Conservation (phyloP, 345 rosid genomes). For the Gynandropsis gynandra region DNA sequence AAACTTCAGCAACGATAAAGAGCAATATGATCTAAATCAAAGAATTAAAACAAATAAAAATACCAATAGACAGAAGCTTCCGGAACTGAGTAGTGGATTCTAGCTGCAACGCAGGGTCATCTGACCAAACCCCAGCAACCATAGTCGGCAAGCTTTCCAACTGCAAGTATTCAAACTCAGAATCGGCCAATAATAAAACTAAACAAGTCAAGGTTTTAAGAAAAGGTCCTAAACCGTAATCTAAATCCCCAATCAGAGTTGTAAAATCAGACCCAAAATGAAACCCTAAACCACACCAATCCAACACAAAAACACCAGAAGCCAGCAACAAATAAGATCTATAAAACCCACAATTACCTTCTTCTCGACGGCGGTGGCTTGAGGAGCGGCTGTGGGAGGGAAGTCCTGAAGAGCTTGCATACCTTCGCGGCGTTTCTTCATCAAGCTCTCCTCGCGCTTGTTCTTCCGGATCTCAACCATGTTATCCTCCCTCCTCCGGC, state of each 20-base stretch:
- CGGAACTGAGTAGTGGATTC: constrained; percentile 40
- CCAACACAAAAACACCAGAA: neutral
- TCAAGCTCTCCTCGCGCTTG: constrained; percentile 23
- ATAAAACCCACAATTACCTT: neutral
- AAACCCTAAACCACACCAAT: neutral
- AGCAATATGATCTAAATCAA: neutral
- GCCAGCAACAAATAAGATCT: neutral
- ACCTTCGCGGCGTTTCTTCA: constrained; percentile 27
- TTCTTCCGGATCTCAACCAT: constrained; percentile 28
- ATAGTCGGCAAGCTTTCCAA: constrained; percentile 34
- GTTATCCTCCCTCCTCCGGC: constrained; percentile 24
- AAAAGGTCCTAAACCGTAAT: neutral
- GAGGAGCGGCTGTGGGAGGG: neutral
- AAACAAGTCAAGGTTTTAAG: no score
- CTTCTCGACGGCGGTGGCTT: constrained; percentile 1
- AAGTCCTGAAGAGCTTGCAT: constrained; percentile 8
- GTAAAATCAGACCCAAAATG: neutral
- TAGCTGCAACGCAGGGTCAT: constrained; percentile 33
- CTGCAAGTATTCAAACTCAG: constrained; percentile 21
- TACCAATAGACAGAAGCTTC: constrained; percentile 45
- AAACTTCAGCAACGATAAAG: neutral
- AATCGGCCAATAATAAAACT: no score
- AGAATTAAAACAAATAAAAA: neutral
- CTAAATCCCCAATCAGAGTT: neutral
- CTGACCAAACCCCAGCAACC: constrained; percentile 40